These are phyloP conservation scores for Termitomyces sp. DNA, from an alignment of 768 basidiomycete species.

Conservation along the genomic window DNA sequence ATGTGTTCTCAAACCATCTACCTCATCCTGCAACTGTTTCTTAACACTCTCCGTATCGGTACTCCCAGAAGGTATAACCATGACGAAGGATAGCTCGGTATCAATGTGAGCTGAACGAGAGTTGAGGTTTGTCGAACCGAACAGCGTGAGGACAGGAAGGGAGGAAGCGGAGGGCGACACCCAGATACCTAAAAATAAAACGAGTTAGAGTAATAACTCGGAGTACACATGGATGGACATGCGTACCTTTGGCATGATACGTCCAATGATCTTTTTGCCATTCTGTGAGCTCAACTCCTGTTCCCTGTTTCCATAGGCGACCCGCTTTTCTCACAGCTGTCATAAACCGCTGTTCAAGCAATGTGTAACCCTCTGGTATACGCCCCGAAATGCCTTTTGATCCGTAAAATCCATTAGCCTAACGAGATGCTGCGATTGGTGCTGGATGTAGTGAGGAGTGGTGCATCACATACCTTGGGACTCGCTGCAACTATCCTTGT, in stretches of 20 bases:
- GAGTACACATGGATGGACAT: background rate
- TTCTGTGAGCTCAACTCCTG: constrained; percentile 70
- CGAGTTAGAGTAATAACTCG: background rate
- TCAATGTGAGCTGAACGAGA: constrained; percentile 88
- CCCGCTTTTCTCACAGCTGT: constrained; percentile 46
- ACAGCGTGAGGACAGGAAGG: constrained; percentile 69
- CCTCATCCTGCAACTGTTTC: constrained; percentile 45
- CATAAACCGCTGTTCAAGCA: constrained; percentile 84
- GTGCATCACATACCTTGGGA: constrained; percentile 60
- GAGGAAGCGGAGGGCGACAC: constrained; percentile 50
- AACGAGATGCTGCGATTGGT: background rate
- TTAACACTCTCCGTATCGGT: constrained; percentile 26
- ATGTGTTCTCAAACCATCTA: constrained; percentile 43
- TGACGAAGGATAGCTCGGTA: constrained; percentile 85
- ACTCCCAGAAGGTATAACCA: constrained; percentile 49
- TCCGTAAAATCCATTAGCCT: constrained; percentile 96
- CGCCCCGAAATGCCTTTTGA: constrained; percentile 87
- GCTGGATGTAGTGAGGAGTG: background rate
- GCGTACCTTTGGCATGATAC: constrained; percentile 93
- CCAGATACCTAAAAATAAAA: constrained; percentile 65
- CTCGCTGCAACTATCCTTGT: constrained; percentile 80
- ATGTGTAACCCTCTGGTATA: constrained; percentile 93
- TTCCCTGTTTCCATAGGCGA: constrained; percentile 30
- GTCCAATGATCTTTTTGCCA: constrained; percentile 93
- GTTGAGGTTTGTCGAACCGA: constrained; percentile 94